These are phyloP conservation scores for Rosellinia necatrix DNA, from an alignment of 2,329 filamentous ascomycete genomes.

Conservation along the genomic window DNA sequence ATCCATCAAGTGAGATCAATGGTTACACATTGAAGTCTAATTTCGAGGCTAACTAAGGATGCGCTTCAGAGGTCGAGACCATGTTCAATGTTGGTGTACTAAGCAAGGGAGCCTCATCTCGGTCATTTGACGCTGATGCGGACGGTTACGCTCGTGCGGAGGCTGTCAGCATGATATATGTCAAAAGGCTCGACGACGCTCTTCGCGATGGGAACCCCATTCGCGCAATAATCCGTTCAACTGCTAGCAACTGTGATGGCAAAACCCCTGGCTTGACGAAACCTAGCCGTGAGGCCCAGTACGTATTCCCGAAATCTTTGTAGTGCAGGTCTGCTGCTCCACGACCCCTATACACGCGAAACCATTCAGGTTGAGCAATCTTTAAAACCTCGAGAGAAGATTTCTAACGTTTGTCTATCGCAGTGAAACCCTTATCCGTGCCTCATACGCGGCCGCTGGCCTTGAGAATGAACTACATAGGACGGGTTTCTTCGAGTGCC, in stretches of 20 bases:
- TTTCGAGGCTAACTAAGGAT: slow-evolving; percentile 22
- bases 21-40: neutral
- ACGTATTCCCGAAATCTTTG: neutral
- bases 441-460: slow-evolving; percentile 24
- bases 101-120: slow-evolving; percentile 35
- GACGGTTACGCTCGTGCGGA: slow-evolving; percentile 59
- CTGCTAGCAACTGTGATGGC: slow-evolving; percentile 49
- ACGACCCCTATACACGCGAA: too few relatives aligned
- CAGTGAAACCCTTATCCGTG: slow-evolving; percentile 29
- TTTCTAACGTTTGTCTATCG: too few relatives aligned
- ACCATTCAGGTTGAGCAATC: too few relatives aligned
- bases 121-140: slow-evolving; percentile 46
- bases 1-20: slow-evolving; percentile 5
- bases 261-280: slow-evolving; percentile 36
- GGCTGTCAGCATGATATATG: slow-evolving; percentile 48
- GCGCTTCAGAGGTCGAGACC: slow-evolving; percentile 40
- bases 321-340: too few relatives aligned
- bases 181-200: slow-evolving; percentile 54
- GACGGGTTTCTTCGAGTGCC: slow-evolving; percentile 32
- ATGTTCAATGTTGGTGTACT: slow-evolving; percentile 44
- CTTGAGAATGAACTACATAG: slow-evolving; percentile 21
- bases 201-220: slow-evolving; percentile 52
- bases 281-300: slow-evolving; percentile 29
- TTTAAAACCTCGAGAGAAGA: too few relatives aligned
- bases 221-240: slow-evolving; percentile 45